These are phyloP conservation scores for Termitomyces titanicus DNA, from an alignment of 768 basidiomycete species.

Conservation along the genomic window DNA sequence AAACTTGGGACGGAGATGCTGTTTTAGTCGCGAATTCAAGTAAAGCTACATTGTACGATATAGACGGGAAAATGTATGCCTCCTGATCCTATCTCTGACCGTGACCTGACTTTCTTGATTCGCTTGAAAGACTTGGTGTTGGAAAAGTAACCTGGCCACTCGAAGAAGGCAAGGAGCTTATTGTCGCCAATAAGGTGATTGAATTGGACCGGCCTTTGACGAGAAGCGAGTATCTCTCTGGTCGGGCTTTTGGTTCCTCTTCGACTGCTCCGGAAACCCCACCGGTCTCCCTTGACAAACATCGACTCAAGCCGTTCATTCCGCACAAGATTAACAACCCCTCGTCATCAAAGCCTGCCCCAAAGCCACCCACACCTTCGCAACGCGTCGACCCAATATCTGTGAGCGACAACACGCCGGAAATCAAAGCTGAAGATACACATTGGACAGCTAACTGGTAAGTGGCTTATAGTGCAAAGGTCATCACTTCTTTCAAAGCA, in stretches of 20 bases:
- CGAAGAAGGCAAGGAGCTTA: slow-evolving; percentile 32
- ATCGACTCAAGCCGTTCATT: slow-evolving; percentile 22
- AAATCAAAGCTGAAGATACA: slow-evolving; percentile 23
- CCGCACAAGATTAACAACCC: not conserved
- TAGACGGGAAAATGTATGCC: slow-evolving; percentile 62
- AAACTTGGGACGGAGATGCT: slow-evolving; percentile 87
- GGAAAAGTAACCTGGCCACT: slow-evolving; percentile 45
- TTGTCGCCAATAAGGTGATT: slow-evolving; percentile 54
- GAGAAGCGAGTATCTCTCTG: slow-evolving; percentile 55
- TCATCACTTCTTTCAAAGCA: not conserved
- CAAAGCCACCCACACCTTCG: slow-evolving; percentile 19
- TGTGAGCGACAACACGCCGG: slow-evolving; percentile 9
- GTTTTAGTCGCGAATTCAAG: slow-evolving; percentile 49
- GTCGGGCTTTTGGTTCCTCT: slow-evolving; percentile 51
- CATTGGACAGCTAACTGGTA: slow-evolving; percentile 76
- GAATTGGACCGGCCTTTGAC: slow-evolving; percentile 60
- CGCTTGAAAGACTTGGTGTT: slow-evolving; percentile 39
- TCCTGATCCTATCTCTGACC: slow-evolving; percentile 1
- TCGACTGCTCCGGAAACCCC: not conserved
- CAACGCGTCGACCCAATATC: slow-evolving; percentile 36
- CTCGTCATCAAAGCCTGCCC: not conserved
- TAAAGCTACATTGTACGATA: slow-evolving; percentile 52
- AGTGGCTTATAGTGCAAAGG: not conserved
- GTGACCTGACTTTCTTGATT: not conserved
- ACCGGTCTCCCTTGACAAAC: not conserved